Evolutionary conservation across 2,329 filamentous ascomycete genomes (phyloP), one percentile per base, ranked within the genome.

Genomic region (Sclerotinia borealis): DNA sequence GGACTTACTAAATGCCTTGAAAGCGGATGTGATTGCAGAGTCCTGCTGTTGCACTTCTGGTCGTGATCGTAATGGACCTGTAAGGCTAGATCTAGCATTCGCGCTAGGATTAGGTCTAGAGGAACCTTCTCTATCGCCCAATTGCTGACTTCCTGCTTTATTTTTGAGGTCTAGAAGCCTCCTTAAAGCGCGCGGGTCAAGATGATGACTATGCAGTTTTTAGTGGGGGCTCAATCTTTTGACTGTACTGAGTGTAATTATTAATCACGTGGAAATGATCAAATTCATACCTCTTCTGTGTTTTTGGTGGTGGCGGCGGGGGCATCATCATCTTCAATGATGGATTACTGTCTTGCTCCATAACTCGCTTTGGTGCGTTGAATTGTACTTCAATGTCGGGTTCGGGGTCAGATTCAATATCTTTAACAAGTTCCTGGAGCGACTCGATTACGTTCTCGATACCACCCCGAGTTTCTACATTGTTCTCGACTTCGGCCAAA

Each of bases 391-490:
- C 65, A 61, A 56, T 64, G 6, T 45, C 39, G 29, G 39, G 29
- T 58, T 58, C 54, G 27, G 17, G 15, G 4, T 56, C 52, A 66
- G 64, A 68, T 62, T 75, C 68, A 41, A 72, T 66, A 66, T 71
- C 63, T 36, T 72, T 64, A 59, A 80, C 66, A 39, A 67, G 65
- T 22, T 69, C 65, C 13, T 74, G 60, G 55, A 81, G 77, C n/a
- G 65, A 69, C 15, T 75, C 19, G 3, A 59, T 61, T 22, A 74
- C 68, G n/a, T 63, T 59, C 13, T 70, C 70, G 15, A 79, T 67
- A n/a, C 79, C 79, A 2, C 80, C 80, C 64, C 78, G 75, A 3
- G 68, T 56, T 11, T 72, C 68, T 22, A 86, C 75, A 1, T 75
- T 72, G 2, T 69, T 59, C 25, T 76, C 71, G 48, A 86, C 77